Evolutionary conservation across 2,329 filamentous ascomycete species (phyloP), one percentile per base, ranked within the genome.

Genomic region (Truncatella angustata): DNA sequence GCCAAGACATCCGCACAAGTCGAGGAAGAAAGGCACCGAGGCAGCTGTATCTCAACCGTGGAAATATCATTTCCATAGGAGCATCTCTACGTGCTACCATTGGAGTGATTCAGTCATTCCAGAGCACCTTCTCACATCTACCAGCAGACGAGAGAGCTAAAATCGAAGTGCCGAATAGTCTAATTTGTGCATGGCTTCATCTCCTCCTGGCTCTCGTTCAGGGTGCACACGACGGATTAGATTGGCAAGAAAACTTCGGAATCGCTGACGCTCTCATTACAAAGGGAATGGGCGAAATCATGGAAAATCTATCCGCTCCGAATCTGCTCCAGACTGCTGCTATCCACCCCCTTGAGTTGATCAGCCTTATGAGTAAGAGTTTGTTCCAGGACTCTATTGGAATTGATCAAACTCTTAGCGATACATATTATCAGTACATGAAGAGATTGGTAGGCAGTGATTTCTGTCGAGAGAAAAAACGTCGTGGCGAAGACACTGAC

Each of bases 391-490:
- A 78, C 36, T 60, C 65, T 18, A 70, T 70, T 1, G 67, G 65
- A 4, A 67, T 64, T 40, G 66, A 66, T 28, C 65, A 71, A 3
- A 68, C 71, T 24, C 70, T 77, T 14, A 67, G 62, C 34, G 66
- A 70, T 20, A 73, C 70, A 0, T 78, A 77, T 46, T 73, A 70
- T 0, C 64, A 72, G 35, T 74, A 72, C 39, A 63, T 77, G 4
- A 66, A 70, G 35, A 66, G 64, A 2, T 58, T 78, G 34, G 74
- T 76, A 64, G 49, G 69, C 49, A 16, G 7, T 12, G 16, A 7
- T 24, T 11, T 24, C 21, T n/a, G n/a, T n/a, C n/a, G n/a, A n/a
- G n/a, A n/a, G n/a, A n/a, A n/a, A n/a, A n/a, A n/a, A n/a, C n/a
- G n/a, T n/a, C n/a, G n/a, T n/a, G 16, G 42, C 40, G 23, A 37